Evolutionary conservation across 1,139 yeast species (phyloP).

Genomic region (Yamadazyma sp.): DNA sequence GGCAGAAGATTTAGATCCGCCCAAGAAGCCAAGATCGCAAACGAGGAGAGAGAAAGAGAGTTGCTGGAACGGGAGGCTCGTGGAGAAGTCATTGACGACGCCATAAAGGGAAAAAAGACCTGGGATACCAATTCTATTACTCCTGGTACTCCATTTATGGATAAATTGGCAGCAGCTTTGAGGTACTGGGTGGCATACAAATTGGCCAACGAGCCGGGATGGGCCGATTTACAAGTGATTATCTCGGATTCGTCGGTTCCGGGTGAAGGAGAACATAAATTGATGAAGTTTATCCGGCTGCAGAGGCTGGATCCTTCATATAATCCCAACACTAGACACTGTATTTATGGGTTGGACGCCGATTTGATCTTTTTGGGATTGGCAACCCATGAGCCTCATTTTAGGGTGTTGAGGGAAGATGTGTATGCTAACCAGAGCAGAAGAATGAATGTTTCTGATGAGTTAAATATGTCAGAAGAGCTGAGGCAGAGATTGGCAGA

Average conservation of each 20-base stretch:
- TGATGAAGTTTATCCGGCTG: slow-evolving; percentile 89
- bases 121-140: slow-evolving; percentile 95
- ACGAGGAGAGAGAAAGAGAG: slow-evolving; percentile 57
- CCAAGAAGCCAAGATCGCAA: slow-evolving; percentile 73
- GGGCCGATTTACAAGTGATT: slow-evolving; percentile 83
- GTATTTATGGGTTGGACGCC: slow-evolving; percentile 97
- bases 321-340: slow-evolving; percentile 86
- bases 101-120: slow-evolving; percentile 55
- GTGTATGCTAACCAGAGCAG: slow-evolving; percentile 74
- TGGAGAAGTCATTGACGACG: slow-evolving; percentile 67
- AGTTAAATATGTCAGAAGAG: slow-evolving; percentile 58
- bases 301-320: slow-evolving; percentile 74
- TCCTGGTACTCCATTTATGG: slow-evolving; percentile 99
- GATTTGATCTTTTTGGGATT: slow-evolving; percentile 96
- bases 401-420: slow-evolving; percentile 90
- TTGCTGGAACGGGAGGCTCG: slow-evolving; percentile 51
- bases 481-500: slow-evolving; percentile 54
- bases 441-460: slow-evolving; percentile 50
- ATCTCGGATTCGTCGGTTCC: slow-evolving; percentile 98
- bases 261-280: slow-evolving; percentile 99
- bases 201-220: slow-evolving; percentile 83
- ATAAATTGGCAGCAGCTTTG: slow-evolving; percentile 76
- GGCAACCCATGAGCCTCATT: slow-evolving; percentile 96
- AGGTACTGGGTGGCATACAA: slow-evolving; percentile 91
- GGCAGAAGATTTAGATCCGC: slow-evolving; percentile 96